A percentile compares a stretch with the other conserved stretches of the same genome.
Conservation (phyloP, 768 basidiomycete species). For the Megacollybia marginata region DNA sequence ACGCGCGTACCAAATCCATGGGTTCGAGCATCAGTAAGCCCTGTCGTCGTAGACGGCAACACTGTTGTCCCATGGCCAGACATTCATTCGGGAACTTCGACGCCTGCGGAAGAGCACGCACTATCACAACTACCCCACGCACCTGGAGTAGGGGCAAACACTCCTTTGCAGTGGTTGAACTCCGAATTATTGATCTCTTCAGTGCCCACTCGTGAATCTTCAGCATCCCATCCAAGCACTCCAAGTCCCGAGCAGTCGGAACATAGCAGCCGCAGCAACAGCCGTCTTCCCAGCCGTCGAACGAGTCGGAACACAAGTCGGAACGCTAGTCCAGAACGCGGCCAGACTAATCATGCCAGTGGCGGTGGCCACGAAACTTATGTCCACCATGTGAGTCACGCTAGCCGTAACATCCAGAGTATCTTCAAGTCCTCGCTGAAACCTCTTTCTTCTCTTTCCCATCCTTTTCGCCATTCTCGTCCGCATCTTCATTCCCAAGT, state of each 20-base stretch:
- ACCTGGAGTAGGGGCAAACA: constrained; percentile 34
- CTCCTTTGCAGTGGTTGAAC: constrained; percentile 73
- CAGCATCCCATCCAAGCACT: constrained; percentile 5
- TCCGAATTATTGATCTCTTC: constrained; percentile 69
- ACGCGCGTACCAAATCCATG: constrained; percentile 62
- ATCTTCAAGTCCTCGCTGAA: constrained; percentile 59
- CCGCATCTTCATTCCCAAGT: constrained; percentile 20
- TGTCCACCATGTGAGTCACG: constrained; percentile 40
- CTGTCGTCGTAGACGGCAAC: constrained; percentile 14
- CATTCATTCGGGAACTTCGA: constrained; percentile 25
- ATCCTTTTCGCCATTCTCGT: constrained; percentile 29
- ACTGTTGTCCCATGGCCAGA: constrained; percentile 13
- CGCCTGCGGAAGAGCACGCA: constrained; percentile 31
- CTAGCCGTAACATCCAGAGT: constrained; percentile 43
- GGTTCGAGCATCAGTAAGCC: constrained; percentile 35
- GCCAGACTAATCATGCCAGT: constrained; percentile 7
- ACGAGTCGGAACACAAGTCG: constrained; percentile 27
- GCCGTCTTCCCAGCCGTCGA: constrained; percentile 17
- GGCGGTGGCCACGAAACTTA: constrained; percentile 35
- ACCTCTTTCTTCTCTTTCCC: constrained; percentile 43
- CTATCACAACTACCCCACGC: constrained; percentile 38
- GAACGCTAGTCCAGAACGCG: constrained; percentile 52
- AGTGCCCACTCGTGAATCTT: constrained; percentile 32
- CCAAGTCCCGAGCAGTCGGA: constrained; percentile 4
- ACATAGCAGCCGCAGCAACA: constrained; percentile 15